A percentile compares a stretch with the other conserved stretches of the same genome.
These are phyloP conservation scores for Licmophora abbreviata DNA, from an alignment of 108 stramenopile genomes.

Conservation along the genomic window DNA sequence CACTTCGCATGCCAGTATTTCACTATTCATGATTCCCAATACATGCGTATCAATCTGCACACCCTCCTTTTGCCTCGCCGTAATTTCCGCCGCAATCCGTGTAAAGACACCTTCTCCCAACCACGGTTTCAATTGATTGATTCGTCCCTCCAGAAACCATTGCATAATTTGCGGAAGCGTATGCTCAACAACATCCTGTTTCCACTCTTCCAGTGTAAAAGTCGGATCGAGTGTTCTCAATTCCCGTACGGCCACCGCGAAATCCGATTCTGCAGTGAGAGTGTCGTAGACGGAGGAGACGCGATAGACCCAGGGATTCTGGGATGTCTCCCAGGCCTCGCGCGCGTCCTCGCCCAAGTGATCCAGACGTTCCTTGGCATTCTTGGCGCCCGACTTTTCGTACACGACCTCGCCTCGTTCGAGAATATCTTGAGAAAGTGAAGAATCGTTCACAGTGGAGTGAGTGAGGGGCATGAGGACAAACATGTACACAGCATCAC, in stretches of 20 bases:
- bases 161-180: conserved; percentile 87
- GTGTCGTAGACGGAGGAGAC: conserved; percentile 92
- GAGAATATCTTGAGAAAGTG: conserved; percentile 36
- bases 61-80: conserved; percentile 82
- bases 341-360: conserved; percentile 78
- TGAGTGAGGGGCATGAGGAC: too few relatives aligned
- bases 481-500: too few relatives aligned
- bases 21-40: conserved; percentile 91
- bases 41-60: conserved; percentile 90
- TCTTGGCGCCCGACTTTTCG: conserved; percentile 73
- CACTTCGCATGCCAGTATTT: conserved; percentile 86
- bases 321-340: conserved; percentile 97
- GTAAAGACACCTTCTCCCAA: conserved; percentile 85
- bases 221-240: conserved; percentile 90
- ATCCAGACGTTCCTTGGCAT: conserved; percentile 57
- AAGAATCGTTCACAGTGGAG: conserved; percentile 4
- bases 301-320: conserved; percentile 98
- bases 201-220: conserved; percentile 90
- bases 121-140: conserved; percentile 82
- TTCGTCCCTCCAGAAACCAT: conserved; percentile 82
- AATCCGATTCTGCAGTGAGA: conserved; percentile 92
- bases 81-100: conserved; percentile 82
- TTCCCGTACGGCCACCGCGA: conserved; percentile 84
- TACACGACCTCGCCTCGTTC: conserved; percentile 44
- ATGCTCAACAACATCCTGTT: conserved; percentile 77